phyloP scores from a whole-genome alignment of 1,284 basidiomycete species.

The Cryptococcus hybrid region DNA sequence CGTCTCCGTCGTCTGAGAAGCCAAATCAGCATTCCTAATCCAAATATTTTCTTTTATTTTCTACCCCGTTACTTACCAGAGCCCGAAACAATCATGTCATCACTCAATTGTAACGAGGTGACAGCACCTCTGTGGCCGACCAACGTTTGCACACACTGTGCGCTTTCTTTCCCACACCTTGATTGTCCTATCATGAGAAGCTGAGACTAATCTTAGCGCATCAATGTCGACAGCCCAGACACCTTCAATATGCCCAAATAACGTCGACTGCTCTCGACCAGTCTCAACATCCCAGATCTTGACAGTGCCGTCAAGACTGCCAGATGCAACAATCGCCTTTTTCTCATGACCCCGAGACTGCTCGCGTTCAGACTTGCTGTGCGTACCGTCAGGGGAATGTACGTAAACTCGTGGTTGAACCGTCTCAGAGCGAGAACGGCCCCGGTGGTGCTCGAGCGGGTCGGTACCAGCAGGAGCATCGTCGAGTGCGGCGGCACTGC shows the following conservation, averaged over 20 bases:
- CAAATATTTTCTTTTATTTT: too few relatives aligned
- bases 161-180: constrained; percentile 89
- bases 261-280: constrained; percentile 72
- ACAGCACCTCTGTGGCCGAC: constrained; percentile 94
- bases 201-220: constrained; percentile 85
- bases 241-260: constrained; percentile 91
- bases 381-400: constrained; percentile 18
- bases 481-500: constrained; percentile 1
- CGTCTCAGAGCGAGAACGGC: constrained; percentile 9
- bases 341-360: constrained; percentile 34
- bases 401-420: constrained; percentile 38
- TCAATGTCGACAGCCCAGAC: constrained; percentile 96
- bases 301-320: constrained; percentile 93
- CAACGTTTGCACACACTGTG: constrained; percentile 81
- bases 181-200: constrained; percentile 65
- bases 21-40: constrained; percentile 20
- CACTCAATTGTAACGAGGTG: constrained; percentile 83
- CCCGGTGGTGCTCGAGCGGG: constrained; percentile 13
- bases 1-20: constrained; percentile 39
- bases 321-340: constrained; percentile 76
- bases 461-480: constrained; percentile 27
- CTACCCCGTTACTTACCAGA: constrained; percentile 89
- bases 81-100: constrained; percentile 94
- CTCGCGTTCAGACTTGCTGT: constrained; percentile 8
- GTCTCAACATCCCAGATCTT: constrained; percentile 95